Conservation (phyloP, 805 yeast genomes). For the Torulaspora microellipsoides region DNA sequence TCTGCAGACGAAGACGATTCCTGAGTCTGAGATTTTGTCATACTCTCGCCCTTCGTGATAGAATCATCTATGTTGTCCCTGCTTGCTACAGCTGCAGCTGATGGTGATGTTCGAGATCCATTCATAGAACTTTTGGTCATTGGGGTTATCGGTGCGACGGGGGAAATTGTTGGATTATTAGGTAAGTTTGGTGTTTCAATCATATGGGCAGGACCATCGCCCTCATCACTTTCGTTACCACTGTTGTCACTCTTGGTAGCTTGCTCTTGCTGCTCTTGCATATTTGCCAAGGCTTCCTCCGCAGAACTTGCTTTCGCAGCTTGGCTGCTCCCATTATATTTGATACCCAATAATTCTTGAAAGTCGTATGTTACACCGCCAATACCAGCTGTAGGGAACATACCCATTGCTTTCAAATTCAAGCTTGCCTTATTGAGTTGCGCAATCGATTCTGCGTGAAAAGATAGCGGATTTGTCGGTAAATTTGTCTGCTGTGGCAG, state of each 20-base stretch:
- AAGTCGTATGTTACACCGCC: constrained; percentile 31
- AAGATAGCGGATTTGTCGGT: constrained; percentile 9
- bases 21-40: constrained; percentile 16
- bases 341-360: constrained; percentile 25
- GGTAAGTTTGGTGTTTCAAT: constrained; percentile 23
- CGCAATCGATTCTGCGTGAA: constrained; percentile 20
- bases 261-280: constrained; percentile 30
- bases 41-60: constrained; percentile 12
- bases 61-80: constrained; percentile 10
- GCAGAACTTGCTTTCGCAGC: constrained; percentile 27
- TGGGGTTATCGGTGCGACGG: constrained; percentile 25
- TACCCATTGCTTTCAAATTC: constrained; percentile 24
- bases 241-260: constrained; percentile 10
- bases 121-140: constrained; percentile 16
- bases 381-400: constrained; percentile 30
- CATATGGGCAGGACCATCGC: constrained; percentile 8
- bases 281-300: constrained; percentile 30
- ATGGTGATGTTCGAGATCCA: constrained; percentile 13
- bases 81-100: constrained; percentile 17
- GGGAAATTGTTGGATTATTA: constrained; percentile 26
- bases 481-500: constrained; percentile 8
- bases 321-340: constrained; percentile 18
- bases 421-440: constrained; percentile 22
- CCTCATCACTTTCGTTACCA: not conserved
- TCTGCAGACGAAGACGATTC: constrained; percentile 16